Evolutionary conservation across 2,329 filamentous ascomycete genomes (phyloP).

Genomic region (Microdochium paspali): DNA sequence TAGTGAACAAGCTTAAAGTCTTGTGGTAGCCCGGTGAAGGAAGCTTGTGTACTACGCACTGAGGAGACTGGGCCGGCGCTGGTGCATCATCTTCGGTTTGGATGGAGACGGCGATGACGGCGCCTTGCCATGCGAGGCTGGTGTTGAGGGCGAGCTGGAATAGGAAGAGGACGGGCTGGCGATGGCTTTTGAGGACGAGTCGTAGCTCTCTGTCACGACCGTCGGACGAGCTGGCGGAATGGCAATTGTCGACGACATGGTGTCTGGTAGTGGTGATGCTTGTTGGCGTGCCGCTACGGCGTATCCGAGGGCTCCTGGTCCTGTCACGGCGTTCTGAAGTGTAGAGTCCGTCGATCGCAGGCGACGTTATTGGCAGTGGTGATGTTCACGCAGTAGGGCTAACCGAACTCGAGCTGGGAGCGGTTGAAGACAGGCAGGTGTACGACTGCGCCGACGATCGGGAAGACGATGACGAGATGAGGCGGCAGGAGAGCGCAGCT

Average conservation of each 20-base stretch:
- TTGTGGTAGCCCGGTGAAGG: slow-evolving; percentile 8
- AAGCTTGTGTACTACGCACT: slow-evolving; percentile 33
- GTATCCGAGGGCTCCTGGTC: not conserved
- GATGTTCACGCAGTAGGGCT: not conserved
- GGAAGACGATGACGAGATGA: not conserved
- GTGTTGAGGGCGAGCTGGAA: slow-evolving; percentile 44
- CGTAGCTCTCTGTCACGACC: slow-evolving; percentile 23
- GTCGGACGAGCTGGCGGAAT: slow-evolving; percentile 45
- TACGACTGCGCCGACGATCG: not conserved
- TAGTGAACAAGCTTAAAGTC: slow-evolving; percentile 7
- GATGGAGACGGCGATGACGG: slow-evolving; percentile 29
- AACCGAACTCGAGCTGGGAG: not conserved
- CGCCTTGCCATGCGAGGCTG: slow-evolving; percentile 23
- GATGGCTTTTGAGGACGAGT: slow-evolving; percentile 32
- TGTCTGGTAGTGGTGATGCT: too few species aligned
- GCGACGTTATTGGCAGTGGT: not conserved
- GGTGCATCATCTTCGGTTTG: slow-evolving; percentile 35
- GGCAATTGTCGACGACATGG: slow-evolving; percentile 60
- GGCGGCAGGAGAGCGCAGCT: not conserved
- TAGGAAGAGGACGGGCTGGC: slow-evolving; percentile 45
- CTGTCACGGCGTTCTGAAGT: not conserved
- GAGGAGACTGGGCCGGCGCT: slow-evolving; percentile 51
- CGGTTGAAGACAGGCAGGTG: not conserved
- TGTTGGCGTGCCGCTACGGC: too few species aligned
- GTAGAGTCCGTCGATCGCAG: not conserved